Evolutionary conservation across 208 protist genomes (phyloP).

Genomic region (Angomonas ambiguus): DNA sequence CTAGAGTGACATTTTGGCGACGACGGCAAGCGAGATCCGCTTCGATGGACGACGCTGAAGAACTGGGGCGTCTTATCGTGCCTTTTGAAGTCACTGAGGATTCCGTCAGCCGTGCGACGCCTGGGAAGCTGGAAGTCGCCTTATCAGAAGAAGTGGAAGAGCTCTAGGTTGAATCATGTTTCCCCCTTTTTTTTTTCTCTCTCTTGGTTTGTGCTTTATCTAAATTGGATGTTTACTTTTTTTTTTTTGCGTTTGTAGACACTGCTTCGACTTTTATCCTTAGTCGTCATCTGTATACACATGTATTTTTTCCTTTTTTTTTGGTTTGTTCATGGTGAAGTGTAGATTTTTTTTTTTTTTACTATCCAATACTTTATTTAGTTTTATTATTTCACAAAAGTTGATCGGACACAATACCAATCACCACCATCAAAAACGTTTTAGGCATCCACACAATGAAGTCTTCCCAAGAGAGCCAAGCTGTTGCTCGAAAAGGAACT

Average conservation of each 20-base stretch:
- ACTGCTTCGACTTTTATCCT: background rate
- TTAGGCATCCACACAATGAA: too few species aligned
- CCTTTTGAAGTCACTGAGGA: conserved; percentile 43
- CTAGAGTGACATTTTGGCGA: conserved; percentile 7
- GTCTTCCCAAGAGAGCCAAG: too few species aligned
- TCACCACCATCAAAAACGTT: too few species aligned
- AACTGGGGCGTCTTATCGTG: conserved; percentile 56
- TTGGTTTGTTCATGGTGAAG: conserved; percentile 1
- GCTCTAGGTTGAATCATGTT: too few species aligned
- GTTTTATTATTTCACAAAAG: too few species aligned
- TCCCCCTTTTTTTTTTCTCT: conserved; percentile 2
- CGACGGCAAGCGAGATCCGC: conserved; percentile 2
- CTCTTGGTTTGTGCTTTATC: background rate
- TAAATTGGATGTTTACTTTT: background rate
- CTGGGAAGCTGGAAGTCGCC: too few species aligned
- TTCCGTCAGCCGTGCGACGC: conserved; percentile 1
- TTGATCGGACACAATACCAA: too few species aligned
- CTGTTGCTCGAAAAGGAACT: too few species aligned
- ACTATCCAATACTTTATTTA: too few species aligned
- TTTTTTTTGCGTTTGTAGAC: conserved; percentile 6
- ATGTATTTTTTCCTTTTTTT: conserved; percentile 16
- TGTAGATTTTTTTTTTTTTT: conserved; percentile 4
- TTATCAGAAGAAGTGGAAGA: too few species aligned
- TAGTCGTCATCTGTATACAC: conserved; percentile 4
- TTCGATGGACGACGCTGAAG: conserved; percentile 27